These are phyloP conservation scores for Leptographium radiaticola DNA, from an alignment of 2,329 filamentous ascomycete genomes.

Conservation along the genomic window DNA sequence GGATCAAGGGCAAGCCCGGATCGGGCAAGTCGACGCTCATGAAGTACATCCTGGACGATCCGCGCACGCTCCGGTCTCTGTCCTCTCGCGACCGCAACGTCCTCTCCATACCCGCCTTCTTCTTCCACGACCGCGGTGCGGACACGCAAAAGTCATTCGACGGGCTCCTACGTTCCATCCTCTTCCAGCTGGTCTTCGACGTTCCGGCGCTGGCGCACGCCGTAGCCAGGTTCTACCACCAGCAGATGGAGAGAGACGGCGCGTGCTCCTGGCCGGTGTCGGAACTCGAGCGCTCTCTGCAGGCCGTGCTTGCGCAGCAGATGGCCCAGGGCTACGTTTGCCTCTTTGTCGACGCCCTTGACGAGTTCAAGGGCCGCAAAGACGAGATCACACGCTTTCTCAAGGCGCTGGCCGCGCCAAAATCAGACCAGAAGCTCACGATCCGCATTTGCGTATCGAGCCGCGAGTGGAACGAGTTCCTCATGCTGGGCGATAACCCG, in stretches of 20 bases:
- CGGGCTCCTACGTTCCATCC: not conserved
- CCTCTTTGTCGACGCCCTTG: not conserved
- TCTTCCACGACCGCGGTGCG: not conserved
- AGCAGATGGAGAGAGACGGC: not conserved
- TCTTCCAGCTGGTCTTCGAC: not conserved
- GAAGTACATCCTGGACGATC: not conserved
- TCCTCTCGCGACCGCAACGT: not conserved
- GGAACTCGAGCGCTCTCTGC: not conserved
- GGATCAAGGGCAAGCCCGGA: not conserved
- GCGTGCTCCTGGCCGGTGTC: not conserved
- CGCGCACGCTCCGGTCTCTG: not conserved
- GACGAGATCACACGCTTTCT: not conserved
- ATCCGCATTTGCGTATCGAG: not conserved
- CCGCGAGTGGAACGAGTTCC: not conserved
- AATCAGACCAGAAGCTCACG: not conserved
- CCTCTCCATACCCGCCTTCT: not conserved
- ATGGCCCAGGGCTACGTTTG: not conserved
- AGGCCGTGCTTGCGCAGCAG: not conserved
- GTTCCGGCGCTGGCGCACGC: not conserved
- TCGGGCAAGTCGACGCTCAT: not conserved
- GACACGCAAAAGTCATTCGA: not conserved
- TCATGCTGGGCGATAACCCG: not conserved
- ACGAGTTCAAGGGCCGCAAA: not conserved
- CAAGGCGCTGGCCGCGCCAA: not conserved
- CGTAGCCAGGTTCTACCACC: not conserved